phyloP scores from a whole-genome alignment of 176 grass and related monocot genomes.

The Bonia amplexicaulis region DNA sequence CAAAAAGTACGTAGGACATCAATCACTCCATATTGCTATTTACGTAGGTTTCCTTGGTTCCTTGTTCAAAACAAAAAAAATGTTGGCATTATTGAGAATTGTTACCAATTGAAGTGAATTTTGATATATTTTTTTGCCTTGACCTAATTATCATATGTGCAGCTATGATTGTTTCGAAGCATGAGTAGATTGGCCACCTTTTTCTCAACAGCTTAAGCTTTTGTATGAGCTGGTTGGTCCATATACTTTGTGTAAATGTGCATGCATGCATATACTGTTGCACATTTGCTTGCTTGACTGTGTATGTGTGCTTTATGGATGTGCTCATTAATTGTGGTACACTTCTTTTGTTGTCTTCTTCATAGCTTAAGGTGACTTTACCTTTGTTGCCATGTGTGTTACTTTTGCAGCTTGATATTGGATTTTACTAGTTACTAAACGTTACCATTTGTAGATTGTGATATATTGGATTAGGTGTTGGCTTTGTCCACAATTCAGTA shows the following conservation, averaged over 20 bases:
- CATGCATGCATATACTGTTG: not conserved
- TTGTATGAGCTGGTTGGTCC: not conserved
- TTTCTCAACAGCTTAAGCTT: not conserved
- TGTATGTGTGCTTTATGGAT: not conserved
- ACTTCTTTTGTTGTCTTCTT: not conserved
- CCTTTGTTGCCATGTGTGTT: not conserved
- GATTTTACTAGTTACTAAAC: not conserved
- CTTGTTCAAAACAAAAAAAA: not conserved
- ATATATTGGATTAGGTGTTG: not conserved
- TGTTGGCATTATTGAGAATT: not conserved
- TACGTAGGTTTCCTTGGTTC: not conserved
- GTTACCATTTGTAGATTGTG: not conserved
- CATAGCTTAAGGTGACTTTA: not conserved
- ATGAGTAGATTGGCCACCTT: not conserved
- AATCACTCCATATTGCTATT: not conserved
- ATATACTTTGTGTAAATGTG: not conserved
- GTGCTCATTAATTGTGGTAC: not conserved
- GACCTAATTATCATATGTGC: not conserved
- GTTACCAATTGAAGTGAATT: not conserved
- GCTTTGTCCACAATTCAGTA: not conserved
- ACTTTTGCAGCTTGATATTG: not conserved
- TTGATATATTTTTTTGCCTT: not conserved
- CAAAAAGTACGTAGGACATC: not conserved
- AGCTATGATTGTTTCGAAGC: not conserved
- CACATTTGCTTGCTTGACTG: not conserved